Evolutionary conservation across 2,329 filamentous ascomycete species (phyloP).

Genomic region (Fusarium sp.): DNA sequence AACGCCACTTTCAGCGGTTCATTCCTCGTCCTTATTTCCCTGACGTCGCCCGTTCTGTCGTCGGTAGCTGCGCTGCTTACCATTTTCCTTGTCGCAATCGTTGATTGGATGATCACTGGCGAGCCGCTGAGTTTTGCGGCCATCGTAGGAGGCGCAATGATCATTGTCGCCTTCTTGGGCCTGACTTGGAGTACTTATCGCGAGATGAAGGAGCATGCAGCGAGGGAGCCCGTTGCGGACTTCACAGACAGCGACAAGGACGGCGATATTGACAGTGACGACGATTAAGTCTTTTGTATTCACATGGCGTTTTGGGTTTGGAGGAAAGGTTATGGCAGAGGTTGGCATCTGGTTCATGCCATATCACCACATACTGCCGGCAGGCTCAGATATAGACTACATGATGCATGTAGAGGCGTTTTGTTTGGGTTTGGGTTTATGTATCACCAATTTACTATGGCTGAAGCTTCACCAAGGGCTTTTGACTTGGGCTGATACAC

Average conservation of each 20-base stretch:
- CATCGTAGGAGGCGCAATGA: conserved; percentile 84
- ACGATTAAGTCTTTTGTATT: conserved; percentile 34
- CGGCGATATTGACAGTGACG: conserved; percentile 54
- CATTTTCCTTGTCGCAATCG: conserved; percentile 94
- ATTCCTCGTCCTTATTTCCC: conserved; percentile 90
- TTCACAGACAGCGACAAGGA: conserved; percentile 63
- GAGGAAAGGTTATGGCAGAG: neutral
- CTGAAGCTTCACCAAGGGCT: conserved; percentile 1
- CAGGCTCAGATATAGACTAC: conserved; percentile 3
- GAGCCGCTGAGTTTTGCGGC: conserved; percentile 80
- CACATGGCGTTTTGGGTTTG: conserved; percentile 9
- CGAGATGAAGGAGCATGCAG: conserved; percentile 89
- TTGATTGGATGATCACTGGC: conserved; percentile 88
- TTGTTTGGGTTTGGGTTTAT: conserved; percentile 25
- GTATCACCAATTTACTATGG: conserved; percentile 1
- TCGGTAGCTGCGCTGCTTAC: conserved; percentile 94
- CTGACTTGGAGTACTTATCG: conserved; percentile 92
- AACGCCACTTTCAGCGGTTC: conserved; percentile 94
- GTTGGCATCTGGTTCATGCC: neutral
- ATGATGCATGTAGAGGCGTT: conserved; percentile 36
- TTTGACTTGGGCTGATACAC: conserved; percentile 4
- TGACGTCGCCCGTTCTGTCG: conserved; percentile 92
- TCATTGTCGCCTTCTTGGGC: conserved; percentile 88
- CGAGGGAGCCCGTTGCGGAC: conserved; percentile 64
- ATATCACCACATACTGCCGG: neutral